Evolutionary conservation across 2,329 filamentous ascomycete genomes (phyloP), one percentile per base, ranked within the genome.

Genomic region (Calonectria pseudoreteaudii): DNA sequence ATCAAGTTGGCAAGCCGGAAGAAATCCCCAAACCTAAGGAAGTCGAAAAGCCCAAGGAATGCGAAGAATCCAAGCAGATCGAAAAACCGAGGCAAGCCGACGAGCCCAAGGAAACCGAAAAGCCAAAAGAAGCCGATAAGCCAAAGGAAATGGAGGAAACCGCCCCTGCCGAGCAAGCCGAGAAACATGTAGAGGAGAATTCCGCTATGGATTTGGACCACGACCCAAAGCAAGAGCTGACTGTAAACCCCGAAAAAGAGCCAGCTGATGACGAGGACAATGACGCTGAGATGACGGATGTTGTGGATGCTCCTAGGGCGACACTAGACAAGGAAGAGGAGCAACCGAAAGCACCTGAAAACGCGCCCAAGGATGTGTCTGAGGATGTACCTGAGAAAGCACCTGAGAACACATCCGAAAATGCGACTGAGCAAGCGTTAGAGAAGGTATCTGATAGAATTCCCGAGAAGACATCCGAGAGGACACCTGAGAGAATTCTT

Each of bases 241-340:
- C 70, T 6, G 64, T 72, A 13, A 74, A 58, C 28, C 38, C 28
- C 23, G 38, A 34, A 4, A 60, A 58, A 30, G 38, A 66, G 3
- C 13, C 23, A 26, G 47, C 23, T 38, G 20, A 64, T 9, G 18
- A 73, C 3, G 53, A 41, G 30, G 73, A 74, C 11, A 68, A 74
- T 5, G 76, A 79, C 30, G 44, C 71, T 16, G 74, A 80, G 53
- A 79, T 79, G 79, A 71, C 72, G 60, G 79, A 81, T 58, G 74
- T 77, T 78, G 28, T 53, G n/a, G 72, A 75, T 36, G 47, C 56
- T 31, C 23, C 41, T 10, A 58, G 70, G 16, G 66, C 52, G 18
- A 30, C 16, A 16, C 31, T 20, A 9, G 31, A 66, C 6, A 68
- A 68, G 56, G 50, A 41, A 31, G 11, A 31, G 16, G 68, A 73